These are phyloP conservation scores for Penicillium sp. DNA, from an alignment of 2,329 filamentous ascomycete species.

Conservation along the genomic window DNA sequence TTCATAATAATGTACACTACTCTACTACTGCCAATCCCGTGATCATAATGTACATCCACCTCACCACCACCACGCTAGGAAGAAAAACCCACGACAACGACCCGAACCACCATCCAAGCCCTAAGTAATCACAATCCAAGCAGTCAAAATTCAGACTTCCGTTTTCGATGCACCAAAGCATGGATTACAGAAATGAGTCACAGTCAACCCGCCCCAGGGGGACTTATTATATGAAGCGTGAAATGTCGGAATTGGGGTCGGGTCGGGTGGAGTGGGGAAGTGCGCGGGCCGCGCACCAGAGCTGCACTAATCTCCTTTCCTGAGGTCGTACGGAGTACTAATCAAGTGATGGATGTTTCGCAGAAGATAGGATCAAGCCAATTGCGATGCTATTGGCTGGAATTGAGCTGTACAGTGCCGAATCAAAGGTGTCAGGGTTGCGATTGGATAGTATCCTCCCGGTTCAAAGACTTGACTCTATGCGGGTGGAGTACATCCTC, in stretches of 20 bases:
- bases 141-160: background rate
- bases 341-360: background rate
- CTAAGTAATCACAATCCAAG: no score
- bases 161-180: background rate
- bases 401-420: background rate
- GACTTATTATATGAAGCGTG: background rate
- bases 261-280: background rate
- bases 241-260: background rate
- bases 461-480: background rate
- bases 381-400: background rate
- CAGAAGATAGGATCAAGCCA: background rate
- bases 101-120: background rate
- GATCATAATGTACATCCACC: background rate
- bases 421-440: background rate
- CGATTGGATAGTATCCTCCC: background rate
- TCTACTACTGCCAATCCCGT: background rate
- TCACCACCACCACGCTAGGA: background rate
- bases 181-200: background rate
- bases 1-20: background rate
- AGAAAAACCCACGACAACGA: background rate
- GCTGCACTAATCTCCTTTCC: background rate
- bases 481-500: background rate
- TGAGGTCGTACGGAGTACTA: background rate
- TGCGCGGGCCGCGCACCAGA: background rate
- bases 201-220: background rate